phyloP scores from a whole-genome alignment of 2,329 filamentous ascomycete species.

The Ophiostoma ips region DNA sequence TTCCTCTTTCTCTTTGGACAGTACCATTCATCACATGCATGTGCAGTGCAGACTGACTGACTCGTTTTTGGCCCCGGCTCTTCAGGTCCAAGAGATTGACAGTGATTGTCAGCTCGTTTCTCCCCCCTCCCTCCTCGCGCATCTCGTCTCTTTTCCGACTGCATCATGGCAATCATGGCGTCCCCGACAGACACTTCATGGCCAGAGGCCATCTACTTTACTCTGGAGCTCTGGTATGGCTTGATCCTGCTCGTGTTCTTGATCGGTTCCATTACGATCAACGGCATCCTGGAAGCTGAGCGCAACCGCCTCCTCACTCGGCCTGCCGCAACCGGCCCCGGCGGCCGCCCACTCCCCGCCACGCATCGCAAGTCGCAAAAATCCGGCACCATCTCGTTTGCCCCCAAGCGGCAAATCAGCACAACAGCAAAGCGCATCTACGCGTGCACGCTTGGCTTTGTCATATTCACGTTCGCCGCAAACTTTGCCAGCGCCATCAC shows the following conservation, averaged over 20 bases:
- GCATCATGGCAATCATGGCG: constrained; percentile 12
- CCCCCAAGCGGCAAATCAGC: constrained; percentile 37
- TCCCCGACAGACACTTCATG: constrained; percentile 14
- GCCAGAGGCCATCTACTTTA: constrained; percentile 30
- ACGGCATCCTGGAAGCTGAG: constrained; percentile 35
- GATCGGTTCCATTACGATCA: constrained; percentile 34
- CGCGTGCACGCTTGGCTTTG: constrained; percentile 55
- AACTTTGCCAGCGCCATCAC: constrained; percentile 60
- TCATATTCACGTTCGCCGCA: constrained; percentile 61
- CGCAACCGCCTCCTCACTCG: constrained; percentile 7
- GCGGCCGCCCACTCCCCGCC: constrained; percentile 71
- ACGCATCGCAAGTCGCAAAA: constrained; percentile 41
- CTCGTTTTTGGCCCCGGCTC: neutral
- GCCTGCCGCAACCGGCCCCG: constrained; percentile 55
- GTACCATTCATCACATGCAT: neutral
- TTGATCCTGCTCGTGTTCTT: constrained; percentile 38
- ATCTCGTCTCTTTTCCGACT: constrained; percentile 11
- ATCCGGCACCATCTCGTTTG: constrained; percentile 1
- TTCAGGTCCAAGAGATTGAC: neutral
- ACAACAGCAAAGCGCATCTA: constrained; percentile 58
- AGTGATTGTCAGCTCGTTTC: constrained; percentile 5
- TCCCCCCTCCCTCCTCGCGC: neutral
- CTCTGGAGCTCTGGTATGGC: constrained; percentile 38
- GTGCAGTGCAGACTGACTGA: neutral
- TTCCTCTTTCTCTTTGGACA: neutral